Evolutionary conservation across 805 yeast species (phyloP).

Genomic region (Wickerhamomyces chambardii): DNA sequence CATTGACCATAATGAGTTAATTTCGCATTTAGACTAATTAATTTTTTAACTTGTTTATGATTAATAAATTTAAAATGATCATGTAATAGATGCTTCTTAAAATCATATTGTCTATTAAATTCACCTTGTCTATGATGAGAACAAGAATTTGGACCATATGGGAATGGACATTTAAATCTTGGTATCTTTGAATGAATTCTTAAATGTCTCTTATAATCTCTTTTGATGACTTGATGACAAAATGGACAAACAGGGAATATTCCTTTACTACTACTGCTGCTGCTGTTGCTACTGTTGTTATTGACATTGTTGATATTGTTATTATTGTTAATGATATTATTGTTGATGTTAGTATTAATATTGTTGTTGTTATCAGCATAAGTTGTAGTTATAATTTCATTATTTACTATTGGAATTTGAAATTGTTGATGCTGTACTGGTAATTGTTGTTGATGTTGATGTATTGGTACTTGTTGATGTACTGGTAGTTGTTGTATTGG

Average conservation of each 20-base stretch:
- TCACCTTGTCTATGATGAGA: conserved; percentile 48
- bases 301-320: no score
- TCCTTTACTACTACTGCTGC: no score
- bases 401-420: no score
- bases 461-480: no score
- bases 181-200: conserved; percentile 52
- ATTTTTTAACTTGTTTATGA: conserved; percentile 23
- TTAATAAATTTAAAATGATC: conserved; percentile 49
- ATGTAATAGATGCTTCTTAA: conserved; percentile 52
- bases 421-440: no score
- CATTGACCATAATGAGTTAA: conserved; percentile 43
- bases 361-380: no score
- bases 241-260: conserved; percentile 30
- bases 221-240: conserved; percentile 43
- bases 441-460: no score
- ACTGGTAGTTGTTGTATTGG: no score
- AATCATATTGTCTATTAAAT: conserved; percentile 62
- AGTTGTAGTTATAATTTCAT: no score
- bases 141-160: conserved; percentile 33
- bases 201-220: conserved; percentile 57
- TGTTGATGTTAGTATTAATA: no score
- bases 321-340: no score
- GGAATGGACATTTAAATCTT: conserved; percentile 50
- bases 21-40: conserved; percentile 45
- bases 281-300: no score